Percentiles rank a stretch among this genome's conserved stretches.
Evolutionary conservation across 75 land plant species (phyloP).

Genomic region (Adiantum capillusveneris): DNA sequence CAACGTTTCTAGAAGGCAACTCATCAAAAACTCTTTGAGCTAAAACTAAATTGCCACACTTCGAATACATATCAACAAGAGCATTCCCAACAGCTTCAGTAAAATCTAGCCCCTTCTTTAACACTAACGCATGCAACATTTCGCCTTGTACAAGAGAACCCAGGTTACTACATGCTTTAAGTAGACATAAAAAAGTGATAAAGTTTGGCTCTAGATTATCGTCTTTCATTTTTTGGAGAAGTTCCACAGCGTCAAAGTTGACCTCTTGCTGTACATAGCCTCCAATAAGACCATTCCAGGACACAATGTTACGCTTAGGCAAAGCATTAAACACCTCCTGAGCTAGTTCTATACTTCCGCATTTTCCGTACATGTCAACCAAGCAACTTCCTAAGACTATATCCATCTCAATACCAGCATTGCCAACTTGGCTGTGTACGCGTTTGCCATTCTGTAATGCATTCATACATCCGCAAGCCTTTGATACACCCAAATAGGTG

Average conservation of each 20-base stretch:
- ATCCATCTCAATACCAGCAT: constrained; percentile 24
- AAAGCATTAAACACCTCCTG: constrained; percentile 42
- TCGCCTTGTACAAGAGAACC: constrained; percentile 29
- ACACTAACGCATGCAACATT: constrained; percentile 34
- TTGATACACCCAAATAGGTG: constrained; percentile 42
- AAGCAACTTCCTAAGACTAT: constrained; percentile 54
- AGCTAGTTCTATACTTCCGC: constrained; percentile 40
- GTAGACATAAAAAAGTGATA: constrained; percentile 54
- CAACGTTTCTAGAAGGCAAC: constrained; percentile 31
- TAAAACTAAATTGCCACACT: constrained; percentile 37
- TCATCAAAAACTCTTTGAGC: constrained; percentile 44
- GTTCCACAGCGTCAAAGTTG: constrained; percentile 31
- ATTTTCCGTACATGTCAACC: constrained; percentile 81
- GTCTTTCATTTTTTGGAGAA: constrained; percentile 35
- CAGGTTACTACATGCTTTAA: constrained; percentile 53
- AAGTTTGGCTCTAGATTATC: constrained; percentile 47
- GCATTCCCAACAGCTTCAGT: constrained; percentile 47
- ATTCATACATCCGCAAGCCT: constrained; percentile 42
- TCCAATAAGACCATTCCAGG: constrained; percentile 73
- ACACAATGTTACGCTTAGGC: constrained; percentile 46
- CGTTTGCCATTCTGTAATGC: constrained; percentile 32
- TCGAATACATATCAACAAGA: constrained; percentile 63
- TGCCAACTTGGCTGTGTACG: constrained; percentile 40
- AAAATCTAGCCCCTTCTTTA: constrained; percentile 42
- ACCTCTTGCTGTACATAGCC: constrained; percentile 52